Percentiles rank a stretch among this genome's conserved stretches.
phyloP scores from a whole-genome alignment of 108 stramenopile species.

The Parmales sp. region DNA sequence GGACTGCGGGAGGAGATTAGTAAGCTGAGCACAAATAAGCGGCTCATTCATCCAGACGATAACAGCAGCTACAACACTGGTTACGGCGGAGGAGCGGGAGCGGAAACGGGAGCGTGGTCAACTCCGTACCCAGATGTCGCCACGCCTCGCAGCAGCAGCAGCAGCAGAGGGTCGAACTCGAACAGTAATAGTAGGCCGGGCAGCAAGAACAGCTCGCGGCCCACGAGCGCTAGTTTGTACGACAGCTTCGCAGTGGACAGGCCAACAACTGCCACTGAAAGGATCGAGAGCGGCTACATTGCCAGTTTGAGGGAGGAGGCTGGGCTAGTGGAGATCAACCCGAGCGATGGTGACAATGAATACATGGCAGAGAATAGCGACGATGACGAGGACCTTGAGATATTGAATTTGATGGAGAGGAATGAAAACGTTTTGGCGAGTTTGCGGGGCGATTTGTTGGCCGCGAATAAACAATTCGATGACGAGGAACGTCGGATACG shows the following conservation, averaged over 20 bases:
- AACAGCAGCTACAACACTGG: too few relatives aligned
- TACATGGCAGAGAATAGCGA: not conserved
- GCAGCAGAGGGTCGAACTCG: not conserved
- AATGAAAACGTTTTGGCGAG: not conserved
- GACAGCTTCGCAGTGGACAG: not conserved
- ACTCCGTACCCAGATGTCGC: not conserved
- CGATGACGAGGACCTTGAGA: not conserved
- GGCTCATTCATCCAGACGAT: too few relatives aligned
- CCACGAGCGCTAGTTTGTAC: too few relatives aligned
- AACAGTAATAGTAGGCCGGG: not conserved
- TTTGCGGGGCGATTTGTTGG: not conserved
- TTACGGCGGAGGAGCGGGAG: too few relatives aligned
- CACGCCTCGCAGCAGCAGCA: not conserved
- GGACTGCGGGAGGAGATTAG: not conserved
- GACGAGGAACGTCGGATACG: too few relatives aligned
- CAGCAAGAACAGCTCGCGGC: too few relatives aligned
- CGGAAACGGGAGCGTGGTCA: too few relatives aligned
- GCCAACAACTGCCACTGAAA: not conserved
- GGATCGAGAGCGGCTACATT: not conserved
- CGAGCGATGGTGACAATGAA: not conserved
- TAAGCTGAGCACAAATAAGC: not conserved
- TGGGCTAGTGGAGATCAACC: not conserved
- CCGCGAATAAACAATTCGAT: conserved; percentile 5
- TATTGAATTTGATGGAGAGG: conserved; percentile 4
- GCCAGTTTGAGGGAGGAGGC: not conserved